Conservation (phyloP, 768 basidiomycete species). For the Dioszegia crocea region DNA sequence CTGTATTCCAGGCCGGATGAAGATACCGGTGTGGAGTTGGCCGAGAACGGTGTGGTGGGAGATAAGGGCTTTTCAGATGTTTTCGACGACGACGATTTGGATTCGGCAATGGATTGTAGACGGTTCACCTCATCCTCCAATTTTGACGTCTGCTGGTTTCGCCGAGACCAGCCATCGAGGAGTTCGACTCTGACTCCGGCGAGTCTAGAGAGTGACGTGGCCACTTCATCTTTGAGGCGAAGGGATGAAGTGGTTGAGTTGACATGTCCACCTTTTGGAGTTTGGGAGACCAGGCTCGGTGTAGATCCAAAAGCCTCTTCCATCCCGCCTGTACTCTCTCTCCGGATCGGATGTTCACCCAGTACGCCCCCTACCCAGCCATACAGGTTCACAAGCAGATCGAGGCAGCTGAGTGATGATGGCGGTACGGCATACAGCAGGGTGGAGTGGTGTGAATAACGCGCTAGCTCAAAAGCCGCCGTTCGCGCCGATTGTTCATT, state of each 20-base stretch:
- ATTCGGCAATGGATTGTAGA: conserved; percentile 8
- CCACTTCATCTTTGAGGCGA: conserved; percentile 19
- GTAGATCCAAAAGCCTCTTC: conserved; percentile 9
- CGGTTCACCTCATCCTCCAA: conserved; percentile 26
- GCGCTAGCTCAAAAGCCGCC: conserved; percentile 37
- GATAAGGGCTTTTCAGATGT: background rate
- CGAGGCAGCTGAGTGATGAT: conserved; percentile 32
- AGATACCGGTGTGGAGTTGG: conserved; percentile 15
- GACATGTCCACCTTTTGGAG: background rate
- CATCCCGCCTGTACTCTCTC: background rate
- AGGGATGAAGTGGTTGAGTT: background rate
- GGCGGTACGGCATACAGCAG: conserved; percentile 42
- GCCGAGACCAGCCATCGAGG: conserved; percentile 28
- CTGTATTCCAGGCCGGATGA: conserved; percentile 25
- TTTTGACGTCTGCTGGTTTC: conserved; percentile 22
- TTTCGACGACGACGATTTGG: conserved; percentile 1
- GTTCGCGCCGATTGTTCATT: conserved; percentile 24
- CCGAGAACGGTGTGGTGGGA: background rate
- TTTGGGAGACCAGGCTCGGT: conserved; percentile 3
- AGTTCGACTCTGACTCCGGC: conserved; percentile 20
- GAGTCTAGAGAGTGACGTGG: conserved; percentile 20
- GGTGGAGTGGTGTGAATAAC: conserved; percentile 41
- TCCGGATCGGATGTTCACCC: conserved; percentile 21
- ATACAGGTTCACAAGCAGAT: conserved; percentile 38
- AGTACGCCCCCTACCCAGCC: conserved; percentile 30